Evolutionary conservation across 208 protist genomes (phyloP).

Genomic region (Acanthamoeba sp.): DNA sequence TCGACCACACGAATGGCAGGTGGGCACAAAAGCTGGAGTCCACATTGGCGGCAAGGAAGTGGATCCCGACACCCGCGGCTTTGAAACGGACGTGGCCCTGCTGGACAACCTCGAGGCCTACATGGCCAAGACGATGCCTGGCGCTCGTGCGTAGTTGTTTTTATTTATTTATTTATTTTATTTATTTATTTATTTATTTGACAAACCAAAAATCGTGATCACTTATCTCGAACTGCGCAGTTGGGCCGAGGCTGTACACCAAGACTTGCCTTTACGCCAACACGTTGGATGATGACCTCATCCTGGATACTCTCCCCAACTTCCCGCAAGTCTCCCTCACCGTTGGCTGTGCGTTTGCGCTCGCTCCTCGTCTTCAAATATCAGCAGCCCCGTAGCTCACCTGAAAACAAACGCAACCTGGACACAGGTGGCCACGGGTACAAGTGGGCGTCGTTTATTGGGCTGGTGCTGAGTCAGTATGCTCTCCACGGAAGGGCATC

Average conservation of each 20-base stretch:
- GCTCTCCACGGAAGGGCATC: background rate
- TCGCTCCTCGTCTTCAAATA: no score
- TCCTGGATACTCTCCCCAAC: constrained; percentile 42
- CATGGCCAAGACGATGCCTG: constrained; percentile 52
- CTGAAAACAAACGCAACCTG: background rate
- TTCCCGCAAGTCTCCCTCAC: constrained; percentile 60
- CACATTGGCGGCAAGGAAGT: constrained; percentile 66
- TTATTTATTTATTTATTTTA: no score
- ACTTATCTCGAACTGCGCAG: no score
- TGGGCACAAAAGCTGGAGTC: constrained; percentile 26
- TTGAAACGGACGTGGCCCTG: background rate
- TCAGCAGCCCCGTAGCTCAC: no score
- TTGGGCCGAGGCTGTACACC: constrained; percentile 49
- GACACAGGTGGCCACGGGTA: constrained; percentile 47
- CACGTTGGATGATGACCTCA: constrained; percentile 49
- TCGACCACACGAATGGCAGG: background rate
- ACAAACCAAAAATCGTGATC: no score
- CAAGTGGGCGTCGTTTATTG: constrained; percentile 73
- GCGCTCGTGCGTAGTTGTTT: background rate
- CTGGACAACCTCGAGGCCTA: constrained; percentile 30
- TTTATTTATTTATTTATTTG: background rate
- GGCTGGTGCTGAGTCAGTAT: constrained; percentile 35
- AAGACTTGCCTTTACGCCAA: constrained; percentile 70
- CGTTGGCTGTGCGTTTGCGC: constrained; percentile 40
- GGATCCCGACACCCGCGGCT: constrained; percentile 22